Evolutionary conservation across 257 asterid genomes (phyloP).

Genomic region (Solanum pinnatisectum): DNA sequence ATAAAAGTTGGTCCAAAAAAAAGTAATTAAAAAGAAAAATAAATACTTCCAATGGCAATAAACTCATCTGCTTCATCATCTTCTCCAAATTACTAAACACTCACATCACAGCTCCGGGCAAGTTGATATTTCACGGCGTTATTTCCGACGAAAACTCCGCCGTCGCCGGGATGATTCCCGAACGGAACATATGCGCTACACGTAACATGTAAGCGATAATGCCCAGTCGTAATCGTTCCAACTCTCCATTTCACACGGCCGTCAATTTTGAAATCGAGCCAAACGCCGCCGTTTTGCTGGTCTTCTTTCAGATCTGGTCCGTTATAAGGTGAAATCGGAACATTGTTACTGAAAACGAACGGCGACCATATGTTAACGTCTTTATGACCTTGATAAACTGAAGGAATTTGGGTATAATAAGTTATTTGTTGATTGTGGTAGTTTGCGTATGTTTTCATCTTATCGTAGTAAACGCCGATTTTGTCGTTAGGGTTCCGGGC

Average conservation of each 20-base stretch:
- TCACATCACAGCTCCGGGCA: constrained; percentile 47
- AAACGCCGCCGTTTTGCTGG: constrained; percentile 46
- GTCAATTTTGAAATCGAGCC: constrained; percentile 34
- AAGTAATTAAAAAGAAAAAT: background rate
- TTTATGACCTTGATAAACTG: constrained; percentile 84
- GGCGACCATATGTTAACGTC: constrained; percentile 85
- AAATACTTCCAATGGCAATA: background rate
- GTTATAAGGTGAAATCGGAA: constrained; percentile 77
- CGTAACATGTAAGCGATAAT: constrained; percentile 63
- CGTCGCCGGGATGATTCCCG: constrained; percentile 21
- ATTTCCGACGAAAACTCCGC: constrained; percentile 40
- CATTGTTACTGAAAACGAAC: constrained; percentile 44
- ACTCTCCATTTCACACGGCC: constrained; percentile 81
- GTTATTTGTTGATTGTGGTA: constrained; percentile 74
- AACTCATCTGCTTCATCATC: background rate
- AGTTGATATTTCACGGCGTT: constrained; percentile 58
- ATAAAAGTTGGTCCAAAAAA: background rate
- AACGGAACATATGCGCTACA: constrained; percentile 62
- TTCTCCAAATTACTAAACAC: constrained; percentile 9
- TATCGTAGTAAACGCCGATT: constrained; percentile 69
- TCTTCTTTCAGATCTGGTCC: constrained; percentile 49
- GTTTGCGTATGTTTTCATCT: constrained; percentile 40
- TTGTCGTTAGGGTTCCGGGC: constrained; percentile 69
- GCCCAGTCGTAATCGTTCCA: constrained; percentile 48
- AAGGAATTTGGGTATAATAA: constrained; percentile 48